Evolutionary conservation across 148 eudicot species (phyloP).

Genomic region (Arbutus unedo): DNA sequence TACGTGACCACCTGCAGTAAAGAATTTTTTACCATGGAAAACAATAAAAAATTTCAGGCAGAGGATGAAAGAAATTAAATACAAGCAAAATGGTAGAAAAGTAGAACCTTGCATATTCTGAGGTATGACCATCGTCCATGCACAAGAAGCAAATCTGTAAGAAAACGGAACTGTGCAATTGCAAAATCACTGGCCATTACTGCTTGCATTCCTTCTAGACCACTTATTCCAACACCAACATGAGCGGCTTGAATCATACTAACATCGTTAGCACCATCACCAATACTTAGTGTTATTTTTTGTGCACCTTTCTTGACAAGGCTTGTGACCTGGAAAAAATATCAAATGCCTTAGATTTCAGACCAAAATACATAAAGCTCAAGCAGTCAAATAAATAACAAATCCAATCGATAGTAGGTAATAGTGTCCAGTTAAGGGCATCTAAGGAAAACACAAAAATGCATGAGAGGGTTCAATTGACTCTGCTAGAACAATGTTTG

Average conservation of each 20-base stretch:
- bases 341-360: constrained; percentile 5
- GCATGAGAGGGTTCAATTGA: neutral
- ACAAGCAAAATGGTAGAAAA: neutral
- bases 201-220: constrained; percentile 98
- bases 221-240: constrained; percentile 98
- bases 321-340: constrained; percentile 71
- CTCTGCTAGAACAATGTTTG: neutral
- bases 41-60: constrained; percentile 11
- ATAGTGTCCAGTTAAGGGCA: constrained; percentile 41
- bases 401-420: constrained; percentile 28
- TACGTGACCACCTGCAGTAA: constrained; percentile 80
- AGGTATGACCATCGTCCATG: constrained; percentile 99
- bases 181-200: constrained; percentile 99
- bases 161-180: constrained; percentile 93
- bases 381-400: neutral
- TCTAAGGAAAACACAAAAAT: neutral
- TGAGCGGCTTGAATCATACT: constrained; percentile 99
- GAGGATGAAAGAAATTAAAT: neutral
- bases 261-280: constrained; percentile 94
- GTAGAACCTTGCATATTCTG: constrained; percentile 83
- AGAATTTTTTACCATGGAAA: constrained; percentile 6
- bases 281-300: constrained; percentile 85
- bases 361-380: constrained; percentile 13
- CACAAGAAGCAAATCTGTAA: constrained; percentile 89
- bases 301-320: constrained; percentile 85